Evolutionary conservation across 2,329 filamentous ascomycete species (phyloP), one percentile per base, ranked within the genome.

Genomic region (Lasiodiplodia citricola): DNA sequence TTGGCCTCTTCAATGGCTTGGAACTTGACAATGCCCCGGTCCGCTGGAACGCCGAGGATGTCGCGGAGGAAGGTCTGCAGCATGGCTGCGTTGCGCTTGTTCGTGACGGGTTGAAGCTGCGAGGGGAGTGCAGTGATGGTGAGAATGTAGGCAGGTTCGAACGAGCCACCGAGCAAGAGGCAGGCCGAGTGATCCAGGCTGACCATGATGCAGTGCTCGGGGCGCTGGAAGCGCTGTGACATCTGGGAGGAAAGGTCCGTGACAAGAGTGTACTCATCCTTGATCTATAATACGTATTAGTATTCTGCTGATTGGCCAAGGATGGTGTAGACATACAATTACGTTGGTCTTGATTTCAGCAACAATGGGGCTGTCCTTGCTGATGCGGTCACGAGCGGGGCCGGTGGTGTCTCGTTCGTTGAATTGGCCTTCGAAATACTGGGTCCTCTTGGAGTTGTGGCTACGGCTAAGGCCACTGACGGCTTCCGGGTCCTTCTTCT

Each of bases 101-200:
- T 97, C 65, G 88, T 92, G 3, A 89, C 87, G 0, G 92, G 88
- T 70, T 90, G 89, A 68, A 96, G 82, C 71, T 92, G 86, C 13
- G 84, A 84, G 1, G 91, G 85, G 11, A 96, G 83, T 0, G 92
- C 90, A 44, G 87, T 90, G 69, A 97, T 87, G 41, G 88, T 91
- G 75, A 97, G 83, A 70, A 90, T 86, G 76, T 97, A 97, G 23
- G 92, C 92, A 3, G 92, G 91, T 63, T 94, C 91, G 71, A 92
- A 91, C 5, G 88, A 90, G 44, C 90, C 91, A 2, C 88, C 91
- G 70, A 95, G 90, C 67, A 93, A 83, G 73, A 97, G 87, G 75
- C 91, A 92, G 16, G 88, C 86, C 31, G 91, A 90, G 75, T 96
- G 92, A 52, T 91, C 87, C n/a, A 97, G 82, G 2, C 88, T 90